A percentile compares a stretch with the other conserved stretches of the same genome.
phyloP scores from a whole-genome alignment of 2,329 filamentous ascomycete genomes.

The Ophiostoma piceae region DNA sequence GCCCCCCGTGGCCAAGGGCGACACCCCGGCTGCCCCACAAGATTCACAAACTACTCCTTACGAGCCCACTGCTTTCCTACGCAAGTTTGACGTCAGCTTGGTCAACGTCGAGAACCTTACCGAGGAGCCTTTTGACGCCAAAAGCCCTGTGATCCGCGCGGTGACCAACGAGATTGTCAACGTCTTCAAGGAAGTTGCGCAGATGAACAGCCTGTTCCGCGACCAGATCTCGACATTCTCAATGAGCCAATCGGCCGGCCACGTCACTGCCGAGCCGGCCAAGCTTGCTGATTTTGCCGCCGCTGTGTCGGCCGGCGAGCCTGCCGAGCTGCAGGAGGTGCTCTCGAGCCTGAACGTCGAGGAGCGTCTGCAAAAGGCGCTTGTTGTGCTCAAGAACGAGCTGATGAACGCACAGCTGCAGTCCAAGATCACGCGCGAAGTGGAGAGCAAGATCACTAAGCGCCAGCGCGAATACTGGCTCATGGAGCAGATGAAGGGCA shows the following conservation, averaged over 20 bases:
- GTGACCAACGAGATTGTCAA: slow-evolving; percentile 98
- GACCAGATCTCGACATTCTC: slow-evolving; percentile 97
- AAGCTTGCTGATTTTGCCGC: slow-evolving; percentile 97
- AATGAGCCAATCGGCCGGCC: slow-evolving; percentile 89
- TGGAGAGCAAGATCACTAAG: slow-evolving; percentile 95
- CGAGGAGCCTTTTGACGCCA: slow-evolving; percentile 85
- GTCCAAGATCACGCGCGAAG: slow-evolving; percentile 95
- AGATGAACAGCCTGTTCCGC: slow-evolving; percentile 87
- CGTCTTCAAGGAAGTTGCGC: slow-evolving; percentile 95
- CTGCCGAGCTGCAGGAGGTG: slow-evolving; percentile 87
- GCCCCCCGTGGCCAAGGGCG: slow-evolving; percentile 41
- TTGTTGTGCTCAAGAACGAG: slow-evolving; percentile 94
- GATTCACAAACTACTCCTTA: slow-evolving; percentile 41
- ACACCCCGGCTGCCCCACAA: slow-evolving; percentile 30
- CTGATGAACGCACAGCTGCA: slow-evolving; percentile 96
- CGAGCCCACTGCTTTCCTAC: slow-evolving; percentile 85
- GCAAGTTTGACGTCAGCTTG: slow-evolving; percentile 85
- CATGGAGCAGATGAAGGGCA: slow-evolving; percentile 99
- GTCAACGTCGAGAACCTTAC: slow-evolving; percentile 91
- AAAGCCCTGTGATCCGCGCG: slow-evolving; percentile 81
- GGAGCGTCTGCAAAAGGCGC: slow-evolving; percentile 82
- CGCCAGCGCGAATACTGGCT: slow-evolving; percentile 96
- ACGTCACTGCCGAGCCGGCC: slow-evolving; percentile 88
- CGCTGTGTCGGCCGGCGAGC: slow-evolving; percentile 89
- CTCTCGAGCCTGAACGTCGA: slow-evolving; percentile 85